Base-by-base conservation (phyloP, 768 basidiomycete genomes). In the Leccinum broughii region DNA sequence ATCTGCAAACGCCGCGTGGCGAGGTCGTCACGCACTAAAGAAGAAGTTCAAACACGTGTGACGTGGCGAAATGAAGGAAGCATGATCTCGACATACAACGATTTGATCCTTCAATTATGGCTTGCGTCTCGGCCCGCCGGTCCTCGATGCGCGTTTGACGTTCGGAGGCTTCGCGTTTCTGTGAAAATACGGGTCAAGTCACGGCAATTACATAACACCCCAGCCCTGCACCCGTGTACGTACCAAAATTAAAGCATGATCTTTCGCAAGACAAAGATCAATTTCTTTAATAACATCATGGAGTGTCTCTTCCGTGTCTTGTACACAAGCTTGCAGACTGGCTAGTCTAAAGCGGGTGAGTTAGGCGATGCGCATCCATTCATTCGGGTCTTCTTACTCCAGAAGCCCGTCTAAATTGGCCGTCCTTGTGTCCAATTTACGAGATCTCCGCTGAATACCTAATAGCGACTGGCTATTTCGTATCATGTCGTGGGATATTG, bases 151-250 rank as follows among this genome's bases (percentile, higher is more conserved):
- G 80, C 60, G 80, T 79, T 66, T 87, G 78, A 39, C 86, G 83
- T 72, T 92, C 85, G 48, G 84, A 85, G 53, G 85, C 76, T 71
- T 92, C 86, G 46, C 89, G 86, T 64, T 77, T 81, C 91, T 92
- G 73, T 44, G 22, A 49, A 35, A 35, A 62, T 67, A 60, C 64
- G 39, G 71, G 46, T 71, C 58, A 66, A 58, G 63, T 56, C 66
- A 54, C 69, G 68, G 65, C 56, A 8, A 68, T 68, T 62, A 75
- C 69, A 65, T 67, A 66, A 64, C 51, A 56, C 62, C 46, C 6
- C 35, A 59, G 53, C 46, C 20, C 17, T 52, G 44, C 54, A 17
- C 52, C 54, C 32, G 59, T 51, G 53, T 62, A 57, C 55, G 58
- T 74, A 87, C 86, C 69, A 81, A 72, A 52, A 68, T 72, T 35